Evolutionary conservation across 208 protist genomes (phyloP).

Genomic region (Leishmania mexicana): DNA sequence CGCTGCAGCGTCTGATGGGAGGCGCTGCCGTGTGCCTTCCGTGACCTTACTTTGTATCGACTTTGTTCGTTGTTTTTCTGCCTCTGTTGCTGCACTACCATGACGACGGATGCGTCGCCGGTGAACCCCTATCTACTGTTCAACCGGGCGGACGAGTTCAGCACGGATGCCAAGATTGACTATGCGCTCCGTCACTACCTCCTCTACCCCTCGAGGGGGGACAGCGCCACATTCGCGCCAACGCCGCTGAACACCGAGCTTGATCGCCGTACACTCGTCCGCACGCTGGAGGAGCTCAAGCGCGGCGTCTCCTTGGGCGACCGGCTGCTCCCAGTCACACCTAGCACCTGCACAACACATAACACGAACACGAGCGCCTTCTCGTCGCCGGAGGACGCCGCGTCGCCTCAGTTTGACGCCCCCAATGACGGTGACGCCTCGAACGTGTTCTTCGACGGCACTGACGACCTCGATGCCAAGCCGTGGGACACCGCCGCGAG

Average conservation of each 20-base stretch:
- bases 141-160: constrained; percentile 58
- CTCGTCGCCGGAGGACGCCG: constrained; percentile 22
- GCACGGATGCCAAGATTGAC: constrained; percentile 63
- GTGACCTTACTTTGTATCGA: background rate
- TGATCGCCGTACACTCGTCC: constrained; percentile 47
- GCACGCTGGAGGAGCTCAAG: constrained; percentile 61
- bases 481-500: constrained; percentile 66
- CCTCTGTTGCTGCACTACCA: background rate
- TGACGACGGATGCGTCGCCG: constrained; percentile 79
- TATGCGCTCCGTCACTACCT: constrained; percentile 61
- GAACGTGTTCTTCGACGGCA: constrained; percentile 33
- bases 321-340: constrained; percentile 27
- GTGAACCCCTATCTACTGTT: constrained; percentile 84
- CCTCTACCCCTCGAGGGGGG: constrained; percentile 17
- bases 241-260: constrained; percentile 25
- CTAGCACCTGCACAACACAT: constrained; percentile 43
- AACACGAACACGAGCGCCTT: constrained; percentile 28
- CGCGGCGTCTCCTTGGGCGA: constrained; percentile 36
- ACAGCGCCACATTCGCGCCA: background rate
- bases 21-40: background rate
- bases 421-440: constrained; percentile 26
- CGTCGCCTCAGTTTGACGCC: constrained; percentile 21
- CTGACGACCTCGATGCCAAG: constrained; percentile 48
- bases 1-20: background rate
- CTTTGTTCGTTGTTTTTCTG: background rate